Conservation (phyloP, 345 rosid species). For the Rubroshorea leprosula region DNA sequence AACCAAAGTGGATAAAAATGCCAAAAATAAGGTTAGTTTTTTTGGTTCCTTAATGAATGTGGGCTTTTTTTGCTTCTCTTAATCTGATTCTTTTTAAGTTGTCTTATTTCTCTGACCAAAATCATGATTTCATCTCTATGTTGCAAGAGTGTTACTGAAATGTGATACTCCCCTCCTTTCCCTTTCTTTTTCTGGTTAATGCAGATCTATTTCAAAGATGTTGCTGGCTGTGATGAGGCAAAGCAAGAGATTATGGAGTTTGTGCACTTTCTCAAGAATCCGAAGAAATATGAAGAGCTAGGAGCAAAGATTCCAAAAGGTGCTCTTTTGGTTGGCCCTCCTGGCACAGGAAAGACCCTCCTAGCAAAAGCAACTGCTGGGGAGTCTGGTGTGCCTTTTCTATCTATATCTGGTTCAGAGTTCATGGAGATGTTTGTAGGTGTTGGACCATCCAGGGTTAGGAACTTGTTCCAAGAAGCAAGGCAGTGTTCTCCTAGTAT, state of each 20-base stretch:
- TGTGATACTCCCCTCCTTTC: not conserved
- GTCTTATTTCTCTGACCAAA: not conserved
- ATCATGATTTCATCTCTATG: not conserved
- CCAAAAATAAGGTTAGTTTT: constrained; percentile 76
- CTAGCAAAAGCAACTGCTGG: constrained; percentile 98
- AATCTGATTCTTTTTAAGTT: not conserved
- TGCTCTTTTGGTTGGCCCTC: constrained; percentile 91
- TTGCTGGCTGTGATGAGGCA: constrained; percentile 98
- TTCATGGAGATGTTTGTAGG: constrained; percentile 99
- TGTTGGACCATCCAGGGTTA: constrained; percentile 96
- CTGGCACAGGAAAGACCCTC: constrained; percentile 97
- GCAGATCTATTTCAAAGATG: constrained; percentile 85
- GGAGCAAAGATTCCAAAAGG: constrained; percentile 98
- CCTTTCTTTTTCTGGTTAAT: constrained; percentile 10
- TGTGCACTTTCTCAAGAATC: constrained; percentile 91
- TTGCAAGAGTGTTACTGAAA: constrained; percentile 4
- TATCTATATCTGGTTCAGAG: constrained; percentile 94
- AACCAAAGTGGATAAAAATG: constrained; percentile 77
- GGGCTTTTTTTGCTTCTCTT: not conserved
- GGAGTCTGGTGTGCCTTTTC: constrained; percentile 87
- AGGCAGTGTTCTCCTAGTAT: constrained; percentile 90
- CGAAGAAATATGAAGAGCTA: constrained; percentile 85
- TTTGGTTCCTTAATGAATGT: not conserved
- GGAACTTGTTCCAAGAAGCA: constrained; percentile 93
- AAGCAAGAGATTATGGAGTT: constrained; percentile 98